Percentiles rank a stretch among this genome's conserved stretches.
Conservation (phyloP, 2,329 filamentous ascomycete species). For the Aspergillus felis region DNA sequence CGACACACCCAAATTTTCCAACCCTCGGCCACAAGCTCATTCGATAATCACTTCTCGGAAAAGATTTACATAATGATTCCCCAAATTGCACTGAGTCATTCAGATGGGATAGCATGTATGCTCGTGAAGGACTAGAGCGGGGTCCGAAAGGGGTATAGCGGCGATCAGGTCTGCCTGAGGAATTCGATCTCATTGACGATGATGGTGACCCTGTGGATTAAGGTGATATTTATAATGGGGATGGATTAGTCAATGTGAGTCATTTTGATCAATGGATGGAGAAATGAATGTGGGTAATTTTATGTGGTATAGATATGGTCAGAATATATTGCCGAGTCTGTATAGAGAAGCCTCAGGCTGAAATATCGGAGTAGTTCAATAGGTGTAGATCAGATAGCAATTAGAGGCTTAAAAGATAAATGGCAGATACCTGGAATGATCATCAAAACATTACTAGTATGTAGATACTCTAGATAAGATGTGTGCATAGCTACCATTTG, state of each 20-base stretch:
- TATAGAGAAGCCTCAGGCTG: neutral
- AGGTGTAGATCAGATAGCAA: neutral
- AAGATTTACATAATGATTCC: neutral
- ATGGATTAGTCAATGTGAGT: neutral
- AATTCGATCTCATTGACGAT: neutral
- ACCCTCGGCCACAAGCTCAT: neutral
- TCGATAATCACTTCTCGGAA: neutral
- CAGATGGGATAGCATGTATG: no score
- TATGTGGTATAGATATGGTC: neutral
- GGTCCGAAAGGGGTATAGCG: slow-evolving; percentile 23
- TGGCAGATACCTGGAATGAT: neutral
- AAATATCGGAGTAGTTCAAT: neutral
- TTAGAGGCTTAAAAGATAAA: neutral
- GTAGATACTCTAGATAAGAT: neutral
- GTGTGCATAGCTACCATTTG: neutral
- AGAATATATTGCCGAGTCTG: no score
- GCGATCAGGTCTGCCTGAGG: slow-evolving; percentile 10
- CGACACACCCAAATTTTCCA: neutral
- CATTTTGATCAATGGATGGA: neutral
- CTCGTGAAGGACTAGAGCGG: no score
- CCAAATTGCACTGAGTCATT: neutral
- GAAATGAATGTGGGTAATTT: neutral
- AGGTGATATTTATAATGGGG: neutral
- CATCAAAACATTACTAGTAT: neutral
- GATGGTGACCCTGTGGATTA: neutral